These are phyloP conservation scores for Medicago lupulina DNA, from an alignment of 306 rosid genomes.

Conservation along the genomic window DNA sequence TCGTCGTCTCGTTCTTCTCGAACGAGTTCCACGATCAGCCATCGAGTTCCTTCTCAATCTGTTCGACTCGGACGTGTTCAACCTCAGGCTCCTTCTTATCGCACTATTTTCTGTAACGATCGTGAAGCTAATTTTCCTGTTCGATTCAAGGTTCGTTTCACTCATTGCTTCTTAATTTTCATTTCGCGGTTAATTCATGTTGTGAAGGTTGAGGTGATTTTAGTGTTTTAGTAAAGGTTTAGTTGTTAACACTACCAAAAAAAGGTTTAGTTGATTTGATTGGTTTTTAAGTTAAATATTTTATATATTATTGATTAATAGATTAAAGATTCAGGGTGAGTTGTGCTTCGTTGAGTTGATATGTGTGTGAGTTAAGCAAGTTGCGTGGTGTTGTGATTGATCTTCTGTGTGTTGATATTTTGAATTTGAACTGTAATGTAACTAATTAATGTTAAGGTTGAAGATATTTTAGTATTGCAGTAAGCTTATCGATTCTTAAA, in stretches of 20 bases:
- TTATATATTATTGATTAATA: neutral
- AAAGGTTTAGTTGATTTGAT: neutral
- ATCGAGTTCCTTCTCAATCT: conserved; percentile 57
- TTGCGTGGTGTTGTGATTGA: conserved; percentile 2
- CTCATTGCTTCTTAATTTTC: neutral
- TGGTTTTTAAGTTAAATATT: too few relatives aligned
- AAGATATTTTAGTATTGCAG: conserved; percentile 37
- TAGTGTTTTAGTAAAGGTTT: conserved; percentile 37
- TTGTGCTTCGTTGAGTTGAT: conserved; percentile 39
- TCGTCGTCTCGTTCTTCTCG: conserved; percentile 58
- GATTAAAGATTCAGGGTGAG: conserved; percentile 7
- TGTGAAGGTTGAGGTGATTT: neutral
- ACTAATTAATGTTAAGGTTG: neutral
- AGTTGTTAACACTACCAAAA: neutral
- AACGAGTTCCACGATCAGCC: conserved; percentile 47
- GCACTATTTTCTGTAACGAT: conserved; percentile 88
- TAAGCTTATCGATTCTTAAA: conserved; percentile 27
- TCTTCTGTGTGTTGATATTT: neutral
- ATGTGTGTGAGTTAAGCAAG: conserved; percentile 20
- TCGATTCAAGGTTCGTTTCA: conserved; percentile 68
- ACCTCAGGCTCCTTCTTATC: conserved; percentile 92
- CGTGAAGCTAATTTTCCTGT: conserved; percentile 75
- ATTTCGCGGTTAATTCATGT: conserved; percentile 6
- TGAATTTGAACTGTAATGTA: neutral
- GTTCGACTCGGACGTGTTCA: conserved; percentile 90